Conservation (phyloP, 2,329 filamentous ascomycete species). For the Raffaelea albimanens region DNA sequence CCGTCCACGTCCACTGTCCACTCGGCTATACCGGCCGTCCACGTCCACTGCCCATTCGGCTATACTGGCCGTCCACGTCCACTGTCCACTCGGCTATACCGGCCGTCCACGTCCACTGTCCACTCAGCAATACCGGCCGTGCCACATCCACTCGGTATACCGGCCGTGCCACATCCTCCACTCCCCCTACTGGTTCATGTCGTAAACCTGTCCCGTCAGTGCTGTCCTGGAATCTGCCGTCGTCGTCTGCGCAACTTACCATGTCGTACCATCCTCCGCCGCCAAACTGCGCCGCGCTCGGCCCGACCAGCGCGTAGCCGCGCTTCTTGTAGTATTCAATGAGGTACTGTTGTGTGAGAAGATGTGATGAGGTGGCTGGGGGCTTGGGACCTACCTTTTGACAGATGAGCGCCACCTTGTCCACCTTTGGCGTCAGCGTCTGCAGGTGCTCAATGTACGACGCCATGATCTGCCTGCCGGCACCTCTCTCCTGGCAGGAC, state of each 20-base stretch:
- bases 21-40: no score
- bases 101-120: no score
- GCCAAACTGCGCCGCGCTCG: slow-evolving; percentile 61
- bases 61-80: no score
- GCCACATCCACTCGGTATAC: no score
- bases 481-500: slow-evolving; percentile 61
- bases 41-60: no score
- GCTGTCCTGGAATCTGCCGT: no score
- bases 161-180: no score
- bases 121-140: no score
- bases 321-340: slow-evolving; percentile 68
- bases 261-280: slow-evolving; percentile 78
- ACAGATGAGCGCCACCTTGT: slow-evolving; percentile 67
- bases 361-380: slow-evolving; percentile 3
- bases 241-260: slow-evolving; percentile 49
- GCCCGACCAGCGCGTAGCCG: slow-evolving; percentile 60
- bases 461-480: slow-evolving; percentile 66
- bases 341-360: slow-evolving; percentile 39
- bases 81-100: no score
- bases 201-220: no score
- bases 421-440: slow-evolving; percentile 43
- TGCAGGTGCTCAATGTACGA: slow-evolving; percentile 71
- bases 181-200: no score
- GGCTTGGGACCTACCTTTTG: slow-evolving; percentile 49
- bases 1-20: no score